These are phyloP conservation scores for Endothia cerciana DNA, from an alignment of 2,329 filamentous ascomycete species.

Conservation along the genomic window DNA sequence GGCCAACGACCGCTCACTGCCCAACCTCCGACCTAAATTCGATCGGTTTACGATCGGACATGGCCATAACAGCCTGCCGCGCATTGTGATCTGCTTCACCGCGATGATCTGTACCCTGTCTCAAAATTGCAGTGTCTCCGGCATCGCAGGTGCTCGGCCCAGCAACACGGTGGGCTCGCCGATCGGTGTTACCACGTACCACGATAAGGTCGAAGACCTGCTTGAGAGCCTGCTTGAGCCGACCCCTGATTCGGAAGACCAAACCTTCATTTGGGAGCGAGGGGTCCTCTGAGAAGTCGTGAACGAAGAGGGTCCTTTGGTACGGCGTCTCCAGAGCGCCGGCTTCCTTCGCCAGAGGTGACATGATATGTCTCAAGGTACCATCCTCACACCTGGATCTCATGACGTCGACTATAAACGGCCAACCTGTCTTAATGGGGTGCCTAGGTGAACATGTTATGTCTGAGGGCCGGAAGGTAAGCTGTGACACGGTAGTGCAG, in stretches of 20 bases:
- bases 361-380: background rate
- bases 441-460: background rate
- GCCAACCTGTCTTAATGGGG: background rate
- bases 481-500: background rate
- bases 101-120: background rate
- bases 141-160: slow-evolving; percentile 9
- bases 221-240: background rate
- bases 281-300: background rate
- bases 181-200: background rate
- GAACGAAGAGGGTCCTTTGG: background rate
- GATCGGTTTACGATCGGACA: slow-evolving; percentile 7
- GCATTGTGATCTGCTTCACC: background rate
- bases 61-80: background rate
- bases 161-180: background rate
- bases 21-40: slow-evolving; percentile 8
- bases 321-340: background rate
- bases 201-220: background rate
- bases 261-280: background rate
- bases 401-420: background rate
- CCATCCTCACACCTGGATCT: background rate
- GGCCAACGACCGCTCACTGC: background rate
- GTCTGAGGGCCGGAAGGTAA: background rate
- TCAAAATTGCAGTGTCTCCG: background rate
- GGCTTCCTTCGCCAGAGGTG: too few relatives aligned
- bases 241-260: background rate